Evolutionary conservation across 352 stramenopile genomes (phyloP).

Genomic region (Phytophthora melonis): DNA sequence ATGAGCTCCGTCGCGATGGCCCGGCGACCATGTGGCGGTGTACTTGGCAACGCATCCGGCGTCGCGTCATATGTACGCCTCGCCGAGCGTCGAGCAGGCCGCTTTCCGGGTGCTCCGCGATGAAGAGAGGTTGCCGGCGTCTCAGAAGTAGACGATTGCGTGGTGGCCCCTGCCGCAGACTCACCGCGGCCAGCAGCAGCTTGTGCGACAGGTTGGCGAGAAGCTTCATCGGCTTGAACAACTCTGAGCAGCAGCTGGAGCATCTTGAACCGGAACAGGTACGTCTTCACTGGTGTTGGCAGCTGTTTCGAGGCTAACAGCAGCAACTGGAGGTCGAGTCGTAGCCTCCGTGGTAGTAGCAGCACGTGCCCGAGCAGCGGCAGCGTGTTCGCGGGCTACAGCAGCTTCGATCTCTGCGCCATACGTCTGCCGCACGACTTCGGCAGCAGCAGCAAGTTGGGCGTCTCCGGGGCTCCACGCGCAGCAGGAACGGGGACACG

Average conservation of each 20-base stretch:
- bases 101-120: background rate
- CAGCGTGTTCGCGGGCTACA: background rate
- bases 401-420: conserved; percentile 10
- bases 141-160: no score
- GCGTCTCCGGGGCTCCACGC: background rate
- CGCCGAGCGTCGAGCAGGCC: background rate
- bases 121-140: background rate
- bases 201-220: background rate
- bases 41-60: background rate
- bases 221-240: background rate
- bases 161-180: no score
- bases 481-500: background rate
- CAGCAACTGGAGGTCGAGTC: background rate
- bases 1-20: background rate
- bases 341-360: background rate
- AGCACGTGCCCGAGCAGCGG: background rate
- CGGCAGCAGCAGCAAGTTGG: background rate
- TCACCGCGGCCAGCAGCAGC: background rate
- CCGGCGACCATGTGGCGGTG: background rate
- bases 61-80: background rate
- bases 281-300: background rate
- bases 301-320: background rate
- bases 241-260: background rate
- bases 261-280: background rate
- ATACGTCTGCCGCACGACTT: background rate